Evolutionary conservation across 2,329 filamentous ascomycete species (phyloP), one percentile per base, ranked within the genome.

Genomic region (Dothideomycetes sp.): DNA sequence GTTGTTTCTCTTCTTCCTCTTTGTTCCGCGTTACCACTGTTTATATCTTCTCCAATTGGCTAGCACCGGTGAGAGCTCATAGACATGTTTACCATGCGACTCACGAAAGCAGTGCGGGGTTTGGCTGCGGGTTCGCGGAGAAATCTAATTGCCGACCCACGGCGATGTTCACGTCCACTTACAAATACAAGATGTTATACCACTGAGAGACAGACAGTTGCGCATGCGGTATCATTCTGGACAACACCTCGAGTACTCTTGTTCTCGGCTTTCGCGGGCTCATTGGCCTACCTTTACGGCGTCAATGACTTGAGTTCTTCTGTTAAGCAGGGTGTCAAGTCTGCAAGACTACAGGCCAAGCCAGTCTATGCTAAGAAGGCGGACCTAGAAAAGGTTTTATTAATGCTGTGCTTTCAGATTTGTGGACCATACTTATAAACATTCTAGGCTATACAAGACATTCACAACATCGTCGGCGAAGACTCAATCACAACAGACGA

Each of bases 401-500:
- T 32, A 24, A n/a, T 34, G 8, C 18, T 34, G 17, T 31, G 10
- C 33, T 4, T 24, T 36, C 33, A 2, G 17, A n/a, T 17, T 4
- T 5, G 24, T 9, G 19, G 19, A 7, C 8, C n/a, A 4, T 31
- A 1, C 19, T 3, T 16, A 3, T 14, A 17, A 29, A 12, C 22
- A 2, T 16, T 22, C 5, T 29, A 75, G 69, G 75, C 75, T 4
- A 73, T 79, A 44, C 51, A 57, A 0, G 74, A 80, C 51, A 59
- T 81, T 12, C 63, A 66, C 38, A 45, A 49, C 0, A 49, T 59
- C 9, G 57, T 81, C 3, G 76, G 77, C 16, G 64, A 75, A 30
- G 76, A 79, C 38, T 58, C 68, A 2, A 72, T 84, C 36, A 78
- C 68, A 49, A 75, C 73, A 10, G 79, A 84, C 49, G 64, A 73